Evolutionary conservation across 129 eudicot genomes (phyloP).

Genomic region (Artemisia tridentata): DNA sequence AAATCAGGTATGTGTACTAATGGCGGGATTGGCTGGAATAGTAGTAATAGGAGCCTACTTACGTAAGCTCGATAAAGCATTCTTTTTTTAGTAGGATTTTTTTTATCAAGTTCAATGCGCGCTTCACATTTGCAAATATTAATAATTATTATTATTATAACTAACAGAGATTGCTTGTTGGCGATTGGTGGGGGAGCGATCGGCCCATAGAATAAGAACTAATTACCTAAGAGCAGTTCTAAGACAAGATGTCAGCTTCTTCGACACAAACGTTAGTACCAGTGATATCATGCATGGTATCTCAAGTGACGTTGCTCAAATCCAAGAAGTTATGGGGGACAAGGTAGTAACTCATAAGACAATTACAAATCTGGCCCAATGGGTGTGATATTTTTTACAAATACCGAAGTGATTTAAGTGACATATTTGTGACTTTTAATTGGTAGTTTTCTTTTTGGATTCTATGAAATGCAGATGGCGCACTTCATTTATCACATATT

Average conservation of each 20-base stretch:
- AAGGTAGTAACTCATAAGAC: constrained; percentile 37
- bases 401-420: background rate
- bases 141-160: constrained; percentile 16
- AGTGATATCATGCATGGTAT: constrained; percentile 90
- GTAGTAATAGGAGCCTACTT: constrained; percentile 76
- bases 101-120: background rate
- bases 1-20: constrained; percentile 59
- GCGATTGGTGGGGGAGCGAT: constrained; percentile 81
- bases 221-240: constrained; percentile 69
- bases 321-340: constrained; percentile 89
- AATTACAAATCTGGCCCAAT: no score
- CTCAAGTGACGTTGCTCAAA: constrained; percentile 92
- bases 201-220: constrained; percentile 82
- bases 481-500: constrained; percentile 79
- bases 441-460: background rate
- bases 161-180: constrained; percentile 73
- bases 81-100: background rate
- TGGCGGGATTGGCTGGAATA: constrained; percentile 62
- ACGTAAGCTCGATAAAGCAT: constrained; percentile 40
- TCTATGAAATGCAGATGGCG: constrained; percentile 62
- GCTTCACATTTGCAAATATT: background rate
- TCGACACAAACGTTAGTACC: constrained; percentile 62
- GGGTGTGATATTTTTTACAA: no score
- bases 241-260: constrained; percentile 73
- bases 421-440: background rate